A percentile compares a stretch with the other conserved stretches of the same genome.
phyloP scores from a whole-genome alignment of 768 basidiomycete species.

The Hysterangium stoloniferum region DNA sequence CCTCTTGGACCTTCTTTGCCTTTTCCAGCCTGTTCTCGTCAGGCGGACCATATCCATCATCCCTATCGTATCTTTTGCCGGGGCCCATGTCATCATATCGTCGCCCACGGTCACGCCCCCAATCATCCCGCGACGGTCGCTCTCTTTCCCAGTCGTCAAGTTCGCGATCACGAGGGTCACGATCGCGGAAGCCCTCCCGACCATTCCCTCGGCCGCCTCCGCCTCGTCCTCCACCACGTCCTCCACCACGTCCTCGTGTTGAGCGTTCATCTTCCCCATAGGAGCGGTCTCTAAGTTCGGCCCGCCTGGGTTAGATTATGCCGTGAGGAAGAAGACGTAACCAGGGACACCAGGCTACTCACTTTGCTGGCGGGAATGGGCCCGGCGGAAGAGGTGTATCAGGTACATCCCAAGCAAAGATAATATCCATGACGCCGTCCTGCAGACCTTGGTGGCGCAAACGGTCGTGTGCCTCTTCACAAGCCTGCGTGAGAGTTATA shows the following conservation, averaged over 20 bases:
- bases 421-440: conserved; percentile 85
- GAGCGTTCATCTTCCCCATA: neutral
- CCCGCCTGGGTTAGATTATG: conserved; percentile 13
- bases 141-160: conserved; percentile 25
- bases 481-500: conserved; percentile 41
- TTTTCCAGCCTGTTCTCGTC: conserved; percentile 67
- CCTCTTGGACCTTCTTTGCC: conserved; percentile 79
- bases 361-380: conserved; percentile 29
- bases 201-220: conserved; percentile 39
- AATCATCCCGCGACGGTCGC: conserved; percentile 28
- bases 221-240: conserved; percentile 27
- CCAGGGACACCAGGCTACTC: conserved; percentile 9
- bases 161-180: conserved; percentile 24
- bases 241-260: conserved; percentile 21
- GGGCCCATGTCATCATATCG: conserved; percentile 19
- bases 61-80: conserved; percentile 33
- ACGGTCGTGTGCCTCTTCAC: conserved; percentile 71
- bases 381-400: conserved; percentile 44
- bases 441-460: conserved; percentile 70
- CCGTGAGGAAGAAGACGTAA: conserved; percentile 1
- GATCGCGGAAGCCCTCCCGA: conserved; percentile 24
- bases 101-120: conserved; percentile 32
- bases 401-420: conserved; percentile 75
- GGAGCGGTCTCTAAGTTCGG: conserved; percentile 9
- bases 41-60: conserved; percentile 33